Percentiles rank a stretch among this genome's conserved stretches.
phyloP scores from a whole-genome alignment of 192 early-diverging fungal species.

The Rhizoclosmatium sp. region DNA sequence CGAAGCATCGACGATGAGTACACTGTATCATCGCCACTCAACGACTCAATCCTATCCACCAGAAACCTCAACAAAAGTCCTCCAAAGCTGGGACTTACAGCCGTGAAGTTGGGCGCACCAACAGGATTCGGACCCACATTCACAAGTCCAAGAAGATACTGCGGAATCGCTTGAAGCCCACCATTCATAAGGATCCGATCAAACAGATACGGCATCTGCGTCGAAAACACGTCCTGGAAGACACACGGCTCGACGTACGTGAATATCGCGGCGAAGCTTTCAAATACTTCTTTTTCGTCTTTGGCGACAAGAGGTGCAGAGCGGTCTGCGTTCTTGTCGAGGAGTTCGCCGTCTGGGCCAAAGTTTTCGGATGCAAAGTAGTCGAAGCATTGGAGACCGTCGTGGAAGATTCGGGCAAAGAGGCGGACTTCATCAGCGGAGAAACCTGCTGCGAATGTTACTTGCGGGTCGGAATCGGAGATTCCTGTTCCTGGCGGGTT shows the following conservation, averaged over 20 bases:
- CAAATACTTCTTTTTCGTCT: conserved; percentile 87
- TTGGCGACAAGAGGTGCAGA: conserved; percentile 52
- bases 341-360: conserved; percentile 49
- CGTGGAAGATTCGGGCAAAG: conserved; percentile 74
- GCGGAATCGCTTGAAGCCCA: conserved; percentile 38
- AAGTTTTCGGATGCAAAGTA: conserved; percentile 77
- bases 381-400: conserved; percentile 84
- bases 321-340: conserved; percentile 32
- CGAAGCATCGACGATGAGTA: conserved; percentile 81
- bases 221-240: conserved; percentile 93
- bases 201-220: conserved; percentile 95
- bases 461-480: conserved; percentile 35
- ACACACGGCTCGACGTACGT: conserved; percentile 68
- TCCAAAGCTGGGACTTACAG: conserved; percentile 78
- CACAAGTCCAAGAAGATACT: conserved; percentile 40
- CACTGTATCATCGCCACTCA: conserved; percentile 73
- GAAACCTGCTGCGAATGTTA: conserved; percentile 66
- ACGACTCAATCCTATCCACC: conserved; percentile 76
- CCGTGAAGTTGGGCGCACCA: conserved; percentile 87
- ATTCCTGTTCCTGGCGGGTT: conserved; percentile 65
- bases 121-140: conserved; percentile 76
- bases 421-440: conserved; percentile 76
- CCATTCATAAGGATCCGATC: conserved; percentile 72
- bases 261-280: conserved; percentile 86
- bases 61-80: conserved; percentile 80